phyloP scores from a whole-genome alignment of 345 rosid genomes.

The Populus tremula region DNA sequence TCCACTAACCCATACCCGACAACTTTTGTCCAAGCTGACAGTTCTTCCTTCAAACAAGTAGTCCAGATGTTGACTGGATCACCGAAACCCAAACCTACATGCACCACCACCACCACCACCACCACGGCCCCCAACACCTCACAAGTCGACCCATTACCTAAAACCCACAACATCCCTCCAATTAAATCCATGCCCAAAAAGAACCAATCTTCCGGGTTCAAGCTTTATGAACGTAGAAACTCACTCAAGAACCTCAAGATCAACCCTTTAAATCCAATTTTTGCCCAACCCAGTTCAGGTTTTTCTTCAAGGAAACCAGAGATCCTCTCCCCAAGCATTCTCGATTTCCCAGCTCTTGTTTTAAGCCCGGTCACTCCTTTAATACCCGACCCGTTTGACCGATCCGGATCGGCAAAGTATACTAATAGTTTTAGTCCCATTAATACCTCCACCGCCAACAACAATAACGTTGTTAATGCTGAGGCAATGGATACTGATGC shows the following conservation, averaged over 20 bases:
- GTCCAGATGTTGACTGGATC: conserved; percentile 99
- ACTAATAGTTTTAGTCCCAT: conserved; percentile 17
- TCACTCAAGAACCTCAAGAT: conserved; percentile 83
- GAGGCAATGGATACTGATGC: conserved; percentile 29
- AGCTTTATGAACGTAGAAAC: conserved; percentile 89
- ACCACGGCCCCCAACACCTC: neutral
- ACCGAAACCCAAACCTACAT: conserved; percentile 20
- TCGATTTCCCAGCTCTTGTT: conserved; percentile 77
- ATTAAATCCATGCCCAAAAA: conserved; percentile 78
- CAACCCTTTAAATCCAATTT: conserved; percentile 66
- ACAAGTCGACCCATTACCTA: conserved; percentile 42
- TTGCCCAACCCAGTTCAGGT: conserved; percentile 44
- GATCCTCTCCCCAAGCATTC: conserved; percentile 87
- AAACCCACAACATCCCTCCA: conserved; percentile 77
- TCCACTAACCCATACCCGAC: conserved; percentile 82
- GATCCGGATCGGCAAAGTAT: conserved; percentile 48
- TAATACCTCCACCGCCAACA: neutral
- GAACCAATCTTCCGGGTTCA: conserved; percentile 69
- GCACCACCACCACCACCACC: conserved; percentile 15
- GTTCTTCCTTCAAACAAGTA: conserved; percentile 90
- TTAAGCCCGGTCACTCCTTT: conserved; percentile 94
- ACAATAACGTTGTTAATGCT: conserved; percentile 3
- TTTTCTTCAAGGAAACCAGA: conserved; percentile 72
- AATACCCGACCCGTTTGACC: conserved; percentile 84
- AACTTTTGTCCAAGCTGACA: conserved; percentile 94